These are phyloP conservation scores for Yueomyces sp. DNA, from an alignment of 805 yeast species.

Conservation along the genomic window DNA sequence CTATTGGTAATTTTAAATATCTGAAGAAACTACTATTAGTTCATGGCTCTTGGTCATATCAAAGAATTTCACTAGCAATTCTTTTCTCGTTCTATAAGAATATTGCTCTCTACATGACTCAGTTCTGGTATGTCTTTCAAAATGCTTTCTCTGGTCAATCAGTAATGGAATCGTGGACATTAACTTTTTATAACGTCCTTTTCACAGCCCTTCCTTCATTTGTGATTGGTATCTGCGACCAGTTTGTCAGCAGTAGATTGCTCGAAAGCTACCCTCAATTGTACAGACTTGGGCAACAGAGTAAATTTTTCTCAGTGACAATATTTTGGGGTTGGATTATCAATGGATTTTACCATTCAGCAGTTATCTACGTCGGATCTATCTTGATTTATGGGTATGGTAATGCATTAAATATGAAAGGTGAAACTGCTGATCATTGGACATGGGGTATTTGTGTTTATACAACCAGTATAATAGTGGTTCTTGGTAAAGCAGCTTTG, in stretches of 20 bases:
- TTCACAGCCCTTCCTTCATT: conserved; percentile 94
- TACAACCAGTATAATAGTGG: conserved; percentile 78
- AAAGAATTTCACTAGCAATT: conserved; percentile 83
- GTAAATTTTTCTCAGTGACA: conserved; percentile 76
- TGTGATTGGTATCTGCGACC: conserved; percentile 93
- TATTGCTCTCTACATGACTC: conserved; percentile 91
- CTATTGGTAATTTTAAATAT: conserved; percentile 90
- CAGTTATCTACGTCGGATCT: conserved; percentile 64
- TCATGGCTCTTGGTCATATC: conserved; percentile 97
- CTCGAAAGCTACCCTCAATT: conserved; percentile 86
- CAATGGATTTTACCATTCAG: conserved; percentile 92
- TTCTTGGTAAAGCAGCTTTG: conserved; percentile 88
- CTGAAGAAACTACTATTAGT: conserved; percentile 73
- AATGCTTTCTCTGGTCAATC: conserved; percentile 94
- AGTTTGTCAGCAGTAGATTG: conserved; percentile 81
- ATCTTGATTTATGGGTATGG: conserved; percentile 57
- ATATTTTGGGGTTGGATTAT: conserved; percentile 97
- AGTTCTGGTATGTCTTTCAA: conserved; percentile 91
- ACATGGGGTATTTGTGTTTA: conserved; percentile 85
- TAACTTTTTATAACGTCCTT: conserved; percentile 87
- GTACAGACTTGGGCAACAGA: conserved; percentile 79
- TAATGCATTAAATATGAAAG: conserved; percentile 44
- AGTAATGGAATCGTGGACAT: conserved; percentile 93
- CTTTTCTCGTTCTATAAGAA: conserved; percentile 92
- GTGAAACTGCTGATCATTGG: conserved; percentile 79